Conservation (phyloP, 371 early-diverging fungal species). For the Nematocida ironsii region DNA sequence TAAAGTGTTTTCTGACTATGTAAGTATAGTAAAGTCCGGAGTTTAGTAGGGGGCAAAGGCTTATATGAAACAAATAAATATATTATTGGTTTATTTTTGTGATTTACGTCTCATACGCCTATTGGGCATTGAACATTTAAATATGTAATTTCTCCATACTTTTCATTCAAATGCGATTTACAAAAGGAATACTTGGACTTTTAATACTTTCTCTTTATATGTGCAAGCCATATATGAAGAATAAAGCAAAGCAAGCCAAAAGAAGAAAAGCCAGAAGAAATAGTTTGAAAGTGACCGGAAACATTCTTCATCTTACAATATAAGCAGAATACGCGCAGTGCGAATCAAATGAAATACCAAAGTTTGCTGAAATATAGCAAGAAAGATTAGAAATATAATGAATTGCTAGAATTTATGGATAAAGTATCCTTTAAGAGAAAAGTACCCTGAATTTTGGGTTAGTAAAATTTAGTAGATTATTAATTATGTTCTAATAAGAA, state of each 20-base stretch:
- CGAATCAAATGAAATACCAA: too few species aligned
- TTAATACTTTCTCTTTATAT: not conserved
- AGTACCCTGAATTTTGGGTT: too few species aligned
- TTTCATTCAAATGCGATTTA: not conserved
- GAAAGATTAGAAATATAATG: too few species aligned
- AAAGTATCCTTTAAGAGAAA: too few species aligned
- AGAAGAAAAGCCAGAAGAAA: not conserved
- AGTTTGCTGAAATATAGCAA: too few species aligned
- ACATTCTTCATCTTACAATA: not conserved
- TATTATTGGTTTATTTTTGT: not conserved
- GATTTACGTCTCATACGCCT: not conserved
- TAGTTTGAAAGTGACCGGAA: constrained; percentile 1
- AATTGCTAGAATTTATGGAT: too few species aligned
- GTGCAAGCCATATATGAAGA: not conserved
- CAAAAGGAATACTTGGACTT: not conserved
- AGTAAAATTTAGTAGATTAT: too few species aligned
- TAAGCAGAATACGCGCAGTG: not conserved
- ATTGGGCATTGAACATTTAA: not conserved
- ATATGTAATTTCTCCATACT: not conserved
- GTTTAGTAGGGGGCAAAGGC: too few species aligned
- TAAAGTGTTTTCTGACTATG: too few species aligned
- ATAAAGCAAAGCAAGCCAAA: not conserved
- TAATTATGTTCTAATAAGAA: too few species aligned
- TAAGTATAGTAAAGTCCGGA: too few species aligned
- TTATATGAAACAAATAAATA: not conserved